Evolutionary conservation across 805 yeast species (phyloP).

Genomic region (Barnettozyma sucrosica): DNA sequence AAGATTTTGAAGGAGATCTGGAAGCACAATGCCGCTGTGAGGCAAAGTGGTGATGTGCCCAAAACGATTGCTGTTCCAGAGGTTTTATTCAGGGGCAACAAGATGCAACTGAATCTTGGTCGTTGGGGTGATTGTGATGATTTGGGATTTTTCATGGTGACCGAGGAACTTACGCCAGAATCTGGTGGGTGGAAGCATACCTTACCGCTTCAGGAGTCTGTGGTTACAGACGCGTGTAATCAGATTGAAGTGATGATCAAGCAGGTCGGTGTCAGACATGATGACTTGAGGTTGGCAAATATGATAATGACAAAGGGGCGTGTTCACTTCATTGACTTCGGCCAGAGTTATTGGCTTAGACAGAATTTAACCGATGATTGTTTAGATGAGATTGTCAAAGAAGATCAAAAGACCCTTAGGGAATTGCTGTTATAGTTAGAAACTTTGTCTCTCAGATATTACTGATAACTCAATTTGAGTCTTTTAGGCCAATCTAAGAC

Average conservation of each 20-base stretch:
- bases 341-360: neutral
- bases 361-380: neutral
- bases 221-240: neutral
- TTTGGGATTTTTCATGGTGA: constrained; percentile 1
- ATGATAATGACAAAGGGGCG: neutral
- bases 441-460: neutral
- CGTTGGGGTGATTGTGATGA: neutral
- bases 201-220: neutral
- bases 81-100: neutral
- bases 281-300: constrained; percentile 1
- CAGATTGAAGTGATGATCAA: neutral
- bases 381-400: neutral
- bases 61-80: neutral
- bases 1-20: neutral
- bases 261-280: neutral
- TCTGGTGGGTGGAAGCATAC: neutral
- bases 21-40: neutral
- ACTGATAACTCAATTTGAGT: no score
- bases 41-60: neutral
- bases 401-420: neutral
- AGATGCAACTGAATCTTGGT: neutral
- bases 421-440: neutral
- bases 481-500: no score
- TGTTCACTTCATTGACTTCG: neutral
- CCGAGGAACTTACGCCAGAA: neutral